Conservation (phyloP, 495 filamentous ascomycete genomes). For the Xylaria acuta region DNA sequence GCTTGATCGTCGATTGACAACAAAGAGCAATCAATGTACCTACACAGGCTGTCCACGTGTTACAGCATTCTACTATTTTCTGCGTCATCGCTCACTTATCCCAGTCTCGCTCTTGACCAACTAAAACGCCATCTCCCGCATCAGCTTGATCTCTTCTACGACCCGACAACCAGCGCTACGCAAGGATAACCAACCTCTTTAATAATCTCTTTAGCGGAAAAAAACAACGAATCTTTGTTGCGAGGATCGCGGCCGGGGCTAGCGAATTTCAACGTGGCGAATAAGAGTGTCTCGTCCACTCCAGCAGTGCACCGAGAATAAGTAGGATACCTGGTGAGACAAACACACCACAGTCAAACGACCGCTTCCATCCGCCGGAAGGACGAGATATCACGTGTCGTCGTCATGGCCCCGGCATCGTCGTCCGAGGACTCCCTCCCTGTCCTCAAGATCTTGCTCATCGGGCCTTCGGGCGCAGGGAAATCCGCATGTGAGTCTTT, state of each 20-base stretch:
- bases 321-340: neutral
- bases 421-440: constrained; percentile 57
- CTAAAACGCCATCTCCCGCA: neutral
- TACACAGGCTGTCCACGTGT: constrained; percentile 13
- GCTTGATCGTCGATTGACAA: neutral
- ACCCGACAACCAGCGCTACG: neutral
- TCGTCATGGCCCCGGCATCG: constrained; percentile 33
- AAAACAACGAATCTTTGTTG: neutral
- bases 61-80: constrained; percentile 1
- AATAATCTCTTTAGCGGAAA: neutral
- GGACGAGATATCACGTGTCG: constrained; percentile 12
- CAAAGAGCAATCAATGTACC: neutral
- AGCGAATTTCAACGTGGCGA: constrained; percentile 15
- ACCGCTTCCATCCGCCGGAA: neutral
- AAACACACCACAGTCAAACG: neutral
- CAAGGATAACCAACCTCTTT: neutral
- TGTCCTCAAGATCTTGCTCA: constrained; percentile 59
- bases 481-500: constrained; percentile 58
- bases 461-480: constrained; percentile 60
- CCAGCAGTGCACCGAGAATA: neutral
- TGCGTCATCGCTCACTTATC: constrained; percentile 24
- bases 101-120: neutral
- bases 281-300: neutral
- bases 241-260: neutral
- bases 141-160: neutral